These are phyloP conservation scores for Ogataea saltuana DNA, from an alignment of 805 yeast genomes.

Conservation along the genomic window DNA sequence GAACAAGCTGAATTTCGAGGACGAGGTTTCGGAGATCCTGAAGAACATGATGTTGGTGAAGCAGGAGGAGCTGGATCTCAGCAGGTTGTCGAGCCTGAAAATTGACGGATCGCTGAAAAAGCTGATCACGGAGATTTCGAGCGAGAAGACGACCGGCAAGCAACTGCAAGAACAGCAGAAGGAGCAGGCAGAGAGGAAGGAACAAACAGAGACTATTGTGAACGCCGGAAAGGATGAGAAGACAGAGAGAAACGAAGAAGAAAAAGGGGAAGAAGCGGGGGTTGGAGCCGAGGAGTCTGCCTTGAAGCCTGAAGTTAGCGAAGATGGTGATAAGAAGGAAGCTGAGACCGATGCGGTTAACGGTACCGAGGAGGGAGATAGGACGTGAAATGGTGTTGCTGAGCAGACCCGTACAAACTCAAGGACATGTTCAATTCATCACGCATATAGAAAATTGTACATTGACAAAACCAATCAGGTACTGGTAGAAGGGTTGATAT, in stretches of 20 bases:
- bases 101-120: conserved; percentile 29
- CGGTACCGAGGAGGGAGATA: neutral
- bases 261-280: neutral
- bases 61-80: conserved; percentile 27
- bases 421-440: no score
- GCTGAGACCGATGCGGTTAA: conserved; percentile 3
- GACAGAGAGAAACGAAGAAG: no score
- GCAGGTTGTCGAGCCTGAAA: conserved; percentile 24
- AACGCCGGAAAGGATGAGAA: no score
- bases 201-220: neutral
- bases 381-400: no score
- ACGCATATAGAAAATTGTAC: conserved; percentile 3
- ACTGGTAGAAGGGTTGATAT: no score
- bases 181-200: neutral
- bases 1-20: conserved; percentile 29
- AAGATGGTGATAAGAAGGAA: no score
- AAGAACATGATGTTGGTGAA: conserved; percentile 36
- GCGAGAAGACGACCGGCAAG: conserved; percentile 3
- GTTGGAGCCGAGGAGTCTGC: no score
- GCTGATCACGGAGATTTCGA: conserved; percentile 21
- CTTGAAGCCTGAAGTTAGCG: no score
- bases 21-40: conserved; percentile 36
- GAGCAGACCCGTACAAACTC: no score
- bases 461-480: no score
- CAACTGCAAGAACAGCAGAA: neutral